A percentile compares a stretch with the other conserved stretches of the same genome.
These are phyloP conservation scores for Pseudocercospora crystallina DNA, from an alignment of 2,329 filamentous ascomycete species.

Conservation along the genomic window DNA sequence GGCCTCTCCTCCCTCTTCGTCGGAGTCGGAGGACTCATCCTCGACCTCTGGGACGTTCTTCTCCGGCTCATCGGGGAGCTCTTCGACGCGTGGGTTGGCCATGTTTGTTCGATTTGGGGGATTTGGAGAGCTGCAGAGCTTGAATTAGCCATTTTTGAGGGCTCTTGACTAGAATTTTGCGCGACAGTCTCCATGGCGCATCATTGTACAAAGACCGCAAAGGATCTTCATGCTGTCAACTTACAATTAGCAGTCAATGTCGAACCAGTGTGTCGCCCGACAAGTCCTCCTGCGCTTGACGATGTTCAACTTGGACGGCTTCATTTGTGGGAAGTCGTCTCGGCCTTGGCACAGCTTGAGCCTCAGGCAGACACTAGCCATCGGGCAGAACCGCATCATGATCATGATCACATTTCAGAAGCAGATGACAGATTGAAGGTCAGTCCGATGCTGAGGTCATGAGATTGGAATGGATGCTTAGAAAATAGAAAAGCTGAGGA, in stretches of 20 bases:
- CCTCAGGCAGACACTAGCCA: too few relatives aligned
- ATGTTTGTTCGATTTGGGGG: constrained; percentile 50
- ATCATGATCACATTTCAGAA: too few relatives aligned
- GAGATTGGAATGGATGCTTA: too few relatives aligned
- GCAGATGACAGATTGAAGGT: too few relatives aligned
- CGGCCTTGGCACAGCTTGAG: too few relatives aligned
- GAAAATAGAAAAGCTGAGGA: too few relatives aligned
- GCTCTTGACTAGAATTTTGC: too few relatives aligned
- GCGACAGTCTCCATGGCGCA: not conserved
- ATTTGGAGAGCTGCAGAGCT: not conserved
- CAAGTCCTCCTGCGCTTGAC: constrained; percentile 23
- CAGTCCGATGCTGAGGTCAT: too few relatives aligned
- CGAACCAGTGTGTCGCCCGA: constrained; percentile 8
- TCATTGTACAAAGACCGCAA: not conserved
- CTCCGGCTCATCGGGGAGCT: constrained; percentile 85
- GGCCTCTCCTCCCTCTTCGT: constrained; percentile 73
- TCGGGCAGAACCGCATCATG: too few relatives aligned
- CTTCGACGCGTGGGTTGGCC: constrained; percentile 97
- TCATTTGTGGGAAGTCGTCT: too few relatives aligned
- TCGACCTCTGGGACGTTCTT: constrained; percentile 61
- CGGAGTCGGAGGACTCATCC: constrained; percentile 68
- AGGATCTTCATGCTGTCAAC: not conserved
- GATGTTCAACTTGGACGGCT: too few relatives aligned
- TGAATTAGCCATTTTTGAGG: too few relatives aligned
- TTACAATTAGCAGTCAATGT: constrained; percentile 21